These are phyloP conservation scores for Phellopilus nigrolimitatus DNA, from an alignment of 1,284 basidiomycete genomes.

Conservation along the genomic window DNA sequence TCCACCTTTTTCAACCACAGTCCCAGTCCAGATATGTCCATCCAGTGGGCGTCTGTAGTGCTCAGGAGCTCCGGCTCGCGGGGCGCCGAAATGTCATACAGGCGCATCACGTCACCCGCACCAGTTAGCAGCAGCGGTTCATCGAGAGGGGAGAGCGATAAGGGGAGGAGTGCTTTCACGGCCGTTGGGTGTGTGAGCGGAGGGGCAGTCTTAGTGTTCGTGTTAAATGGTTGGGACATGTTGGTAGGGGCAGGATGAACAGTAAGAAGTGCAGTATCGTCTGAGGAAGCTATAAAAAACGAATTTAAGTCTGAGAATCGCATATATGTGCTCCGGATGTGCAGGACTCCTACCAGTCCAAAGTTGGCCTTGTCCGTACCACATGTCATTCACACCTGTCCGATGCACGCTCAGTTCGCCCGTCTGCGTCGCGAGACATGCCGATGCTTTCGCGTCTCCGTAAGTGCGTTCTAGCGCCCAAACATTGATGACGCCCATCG, in stretches of 20 bases:
- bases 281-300: constrained; percentile 67
- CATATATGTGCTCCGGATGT: neutral
- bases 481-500: constrained; percentile 76
- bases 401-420: constrained; percentile 68
- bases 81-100: constrained; percentile 62
- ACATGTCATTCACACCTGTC: constrained; percentile 75
- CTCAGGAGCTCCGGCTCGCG: constrained; percentile 63
- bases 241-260: constrained; percentile 31
- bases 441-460: constrained; percentile 35
- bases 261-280: constrained; percentile 73
- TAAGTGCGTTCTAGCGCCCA: constrained; percentile 60
- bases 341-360: constrained; percentile 71
- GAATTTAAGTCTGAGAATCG: neutral
- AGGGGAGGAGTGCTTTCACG: constrained; percentile 40
- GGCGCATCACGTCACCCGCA: constrained; percentile 74
- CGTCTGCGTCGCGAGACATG: constrained; percentile 51
- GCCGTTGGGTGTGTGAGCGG: constrained; percentile 19
- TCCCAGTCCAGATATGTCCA: constrained; percentile 72
- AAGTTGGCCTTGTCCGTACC: constrained; percentile 58
- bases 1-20: constrained; percentile 59
- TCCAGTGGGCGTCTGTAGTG: constrained; percentile 77
- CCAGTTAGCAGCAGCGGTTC: constrained; percentile 76
- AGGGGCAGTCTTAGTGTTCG: constrained; percentile 5
- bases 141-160: constrained; percentile 61
- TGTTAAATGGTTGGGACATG: neutral